phyloP scores from a whole-genome alignment of 352 stramenopile genomes.

The Phytopythium aichiense region DNA sequence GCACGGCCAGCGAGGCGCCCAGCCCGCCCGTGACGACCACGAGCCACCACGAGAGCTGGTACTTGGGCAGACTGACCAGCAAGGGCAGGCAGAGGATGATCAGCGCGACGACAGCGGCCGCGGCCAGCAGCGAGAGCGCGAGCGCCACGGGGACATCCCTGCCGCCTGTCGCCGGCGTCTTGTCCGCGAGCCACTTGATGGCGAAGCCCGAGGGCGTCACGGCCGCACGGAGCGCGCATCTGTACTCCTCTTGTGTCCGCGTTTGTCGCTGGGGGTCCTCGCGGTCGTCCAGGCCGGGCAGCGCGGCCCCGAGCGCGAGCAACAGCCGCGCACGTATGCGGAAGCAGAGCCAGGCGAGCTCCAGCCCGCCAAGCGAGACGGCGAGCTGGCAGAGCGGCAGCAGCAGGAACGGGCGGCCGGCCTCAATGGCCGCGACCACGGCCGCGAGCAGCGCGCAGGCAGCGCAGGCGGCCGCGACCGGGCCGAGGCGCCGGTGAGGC shows the following conservation, averaged over 20 bases:
- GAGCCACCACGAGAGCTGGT: slow-evolving; percentile 1
- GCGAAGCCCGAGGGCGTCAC: slow-evolving; percentile 1
- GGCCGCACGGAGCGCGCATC: background rate
- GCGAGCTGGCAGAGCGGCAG: slow-evolving; percentile 30
- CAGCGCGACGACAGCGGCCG: background rate
- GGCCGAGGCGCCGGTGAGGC: background rate
- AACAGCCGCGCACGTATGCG: slow-evolving; percentile 56
- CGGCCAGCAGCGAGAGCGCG: background rate
- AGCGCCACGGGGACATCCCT: background rate
- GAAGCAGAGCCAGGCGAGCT: slow-evolving; percentile 64
- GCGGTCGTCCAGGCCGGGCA: slow-evolving; percentile 14
- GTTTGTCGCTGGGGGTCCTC: background rate
- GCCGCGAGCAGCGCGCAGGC: slow-evolving; percentile 18
- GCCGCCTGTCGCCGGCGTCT: background rate
- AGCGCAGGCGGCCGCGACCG: slow-evolving; percentile 11
- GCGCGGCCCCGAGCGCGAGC: slow-evolving; percentile 21
- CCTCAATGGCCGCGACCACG: slow-evolving; percentile 38
- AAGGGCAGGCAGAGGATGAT: background rate
- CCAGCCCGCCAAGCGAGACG: slow-evolving; percentile 30
- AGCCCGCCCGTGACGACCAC: slow-evolving; percentile 27
- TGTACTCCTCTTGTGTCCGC: background rate
- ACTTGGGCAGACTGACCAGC: background rate
- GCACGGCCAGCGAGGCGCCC: slow-evolving; percentile 19
- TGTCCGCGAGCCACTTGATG: slow-evolving; percentile 4
- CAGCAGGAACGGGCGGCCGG: slow-evolving; percentile 26